phyloP scores from a whole-genome alignment of 108 stramenopile genomes.

The Nitzschia sp. region DNA sequence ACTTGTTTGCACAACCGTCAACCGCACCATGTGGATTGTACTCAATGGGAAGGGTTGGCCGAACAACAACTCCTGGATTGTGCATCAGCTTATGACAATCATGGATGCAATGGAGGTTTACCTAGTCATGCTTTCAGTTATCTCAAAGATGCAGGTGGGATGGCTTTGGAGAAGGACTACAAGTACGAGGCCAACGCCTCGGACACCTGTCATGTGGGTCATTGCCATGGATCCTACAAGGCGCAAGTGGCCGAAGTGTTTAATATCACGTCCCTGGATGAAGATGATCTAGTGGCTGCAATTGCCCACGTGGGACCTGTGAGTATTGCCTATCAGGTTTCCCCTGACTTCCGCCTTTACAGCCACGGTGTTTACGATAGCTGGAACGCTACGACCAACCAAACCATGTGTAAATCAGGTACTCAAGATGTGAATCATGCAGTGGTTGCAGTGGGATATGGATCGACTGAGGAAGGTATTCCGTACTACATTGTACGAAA shows the following conservation, averaged over 20 bases:
- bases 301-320: conserved; percentile 53
- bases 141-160: conserved; percentile 52
- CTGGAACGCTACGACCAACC: conserved; percentile 50
- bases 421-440: conserved; percentile 66
- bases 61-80: conserved; percentile 70
- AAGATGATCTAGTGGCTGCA: conserved; percentile 56
- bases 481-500: conserved; percentile 64
- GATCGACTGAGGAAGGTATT: conserved; percentile 18
- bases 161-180: conserved; percentile 43
- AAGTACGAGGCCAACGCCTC: conserved; percentile 35
- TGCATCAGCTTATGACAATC: conserved; percentile 47
- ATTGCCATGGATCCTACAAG: not conserved
- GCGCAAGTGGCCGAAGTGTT: conserved; percentile 40
- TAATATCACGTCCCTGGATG: conserved; percentile 45
- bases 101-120: conserved; percentile 64
- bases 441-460: conserved; percentile 78
- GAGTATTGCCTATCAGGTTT: conserved; percentile 76
- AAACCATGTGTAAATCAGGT: conserved; percentile 43
- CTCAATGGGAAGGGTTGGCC: conserved; percentile 45
- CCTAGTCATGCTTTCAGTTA: conserved; percentile 56
- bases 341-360: conserved; percentile 61
- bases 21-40: conserved; percentile 33
- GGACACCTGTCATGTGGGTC: not conserved
- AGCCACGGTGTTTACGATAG: conserved; percentile 57
- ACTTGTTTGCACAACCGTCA: conserved; percentile 29